These are phyloP conservation scores for Bryoerythrophyllum caledonicum DNA, from an alignment of 225 moss, liverwort and hornwort genomes.

Conservation along the genomic window DNA sequence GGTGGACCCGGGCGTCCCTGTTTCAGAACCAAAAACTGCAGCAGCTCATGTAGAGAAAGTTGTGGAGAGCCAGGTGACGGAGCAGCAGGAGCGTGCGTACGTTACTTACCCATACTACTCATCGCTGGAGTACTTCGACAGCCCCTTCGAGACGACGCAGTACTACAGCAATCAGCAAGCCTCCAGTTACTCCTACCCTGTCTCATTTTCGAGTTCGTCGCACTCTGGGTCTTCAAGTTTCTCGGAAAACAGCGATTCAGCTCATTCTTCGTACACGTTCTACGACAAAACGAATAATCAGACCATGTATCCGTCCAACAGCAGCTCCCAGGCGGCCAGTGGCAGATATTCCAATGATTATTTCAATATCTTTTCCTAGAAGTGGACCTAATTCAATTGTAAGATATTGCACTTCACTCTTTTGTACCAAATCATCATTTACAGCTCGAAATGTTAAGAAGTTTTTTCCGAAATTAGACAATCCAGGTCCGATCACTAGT, in stretches of 20 bases:
- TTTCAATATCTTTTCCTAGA: constrained; percentile 45
- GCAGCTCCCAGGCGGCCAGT: constrained; percentile 11
- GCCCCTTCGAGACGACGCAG: constrained; percentile 30
- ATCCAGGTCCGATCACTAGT: not conserved
- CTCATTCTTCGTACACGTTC: constrained; percentile 15
- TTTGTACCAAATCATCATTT: not conserved
- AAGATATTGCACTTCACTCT: not conserved
- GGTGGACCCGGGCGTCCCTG: not conserved
- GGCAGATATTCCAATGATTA: constrained; percentile 27
- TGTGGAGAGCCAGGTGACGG: constrained; percentile 27
- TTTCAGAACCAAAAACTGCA: too few relatives aligned
- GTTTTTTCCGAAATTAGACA: too few relatives aligned
- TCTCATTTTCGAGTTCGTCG: not conserved
- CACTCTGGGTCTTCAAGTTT: constrained; percentile 18
- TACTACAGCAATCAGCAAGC: not conserved
- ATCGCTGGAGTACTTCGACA: constrained; percentile 36
- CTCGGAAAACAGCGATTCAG: constrained; percentile 2
- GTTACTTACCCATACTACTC: constrained; percentile 39
- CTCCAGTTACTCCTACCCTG: constrained; percentile 8
- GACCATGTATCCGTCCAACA: constrained; percentile 18
- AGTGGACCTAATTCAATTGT: not conserved
- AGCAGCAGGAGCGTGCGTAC: constrained; percentile 42
- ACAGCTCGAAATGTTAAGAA: not conserved
- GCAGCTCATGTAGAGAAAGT: constrained; percentile 19
- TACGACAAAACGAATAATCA: constrained; percentile 16